phyloP scores from a whole-genome alignment of 768 basidiomycete species.

The Phaeotremella skinneri region DNA sequence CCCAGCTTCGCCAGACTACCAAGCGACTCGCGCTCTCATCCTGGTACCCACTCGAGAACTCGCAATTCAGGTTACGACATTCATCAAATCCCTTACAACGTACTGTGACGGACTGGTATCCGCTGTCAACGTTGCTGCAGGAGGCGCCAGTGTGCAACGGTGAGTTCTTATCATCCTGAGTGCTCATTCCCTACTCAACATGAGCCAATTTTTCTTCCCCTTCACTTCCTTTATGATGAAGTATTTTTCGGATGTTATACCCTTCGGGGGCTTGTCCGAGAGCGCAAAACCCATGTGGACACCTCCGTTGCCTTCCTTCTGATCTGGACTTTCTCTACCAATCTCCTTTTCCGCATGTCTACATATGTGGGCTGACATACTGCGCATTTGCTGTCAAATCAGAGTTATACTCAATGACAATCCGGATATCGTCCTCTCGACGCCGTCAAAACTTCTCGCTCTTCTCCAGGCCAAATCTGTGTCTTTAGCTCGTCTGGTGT shows the following conservation, averaged over 20 bases:
- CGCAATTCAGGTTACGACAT: constrained; percentile 78
- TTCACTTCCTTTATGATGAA: constrained; percentile 3
- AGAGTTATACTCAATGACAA: constrained; percentile 64
- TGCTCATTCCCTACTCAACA: background rate
- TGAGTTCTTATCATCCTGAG: constrained; percentile 21
- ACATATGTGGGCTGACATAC: background rate
- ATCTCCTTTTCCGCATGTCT: background rate
- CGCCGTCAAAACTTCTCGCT: constrained; percentile 68
- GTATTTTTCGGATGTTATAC: constrained; percentile 51
- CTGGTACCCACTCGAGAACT: constrained; percentile 80
- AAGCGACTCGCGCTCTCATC: constrained; percentile 63
- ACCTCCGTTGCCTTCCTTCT: constrained; percentile 52
- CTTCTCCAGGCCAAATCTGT: constrained; percentile 72
- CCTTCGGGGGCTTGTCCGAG: constrained; percentile 48
- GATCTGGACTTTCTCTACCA: constrained; percentile 13
- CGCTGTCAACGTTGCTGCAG: constrained; percentile 72
- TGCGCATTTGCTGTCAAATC: constrained; percentile 2
- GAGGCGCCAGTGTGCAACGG: constrained; percentile 53
- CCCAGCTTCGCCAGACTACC: constrained; percentile 47
- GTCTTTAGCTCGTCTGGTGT: constrained; percentile 66
- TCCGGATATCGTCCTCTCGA: constrained; percentile 76
- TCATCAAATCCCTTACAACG: constrained; percentile 63
- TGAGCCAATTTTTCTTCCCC: background rate
- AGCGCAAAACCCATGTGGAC: constrained; percentile 52
- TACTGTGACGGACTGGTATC: constrained; percentile 74